These are phyloP conservation scores for Arthrobotrys iridis DNA, from an alignment of 2,329 filamentous ascomycete genomes.

Conservation along the genomic window DNA sequence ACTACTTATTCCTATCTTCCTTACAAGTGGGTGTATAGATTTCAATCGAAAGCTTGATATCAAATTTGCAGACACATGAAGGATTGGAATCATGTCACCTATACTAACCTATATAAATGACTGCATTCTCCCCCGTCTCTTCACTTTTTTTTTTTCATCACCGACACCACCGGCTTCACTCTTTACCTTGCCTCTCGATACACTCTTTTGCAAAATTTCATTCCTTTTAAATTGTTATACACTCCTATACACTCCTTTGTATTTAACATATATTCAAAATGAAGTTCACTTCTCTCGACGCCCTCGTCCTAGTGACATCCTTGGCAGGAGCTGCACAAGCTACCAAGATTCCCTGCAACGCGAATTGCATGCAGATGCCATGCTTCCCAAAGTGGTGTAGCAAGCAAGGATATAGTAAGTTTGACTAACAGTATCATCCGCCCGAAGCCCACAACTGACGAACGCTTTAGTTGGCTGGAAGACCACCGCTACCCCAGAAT, in stretches of 20 bases:
- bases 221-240: neutral
- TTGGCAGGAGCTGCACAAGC: conserved; percentile 12
- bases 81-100: neutral
- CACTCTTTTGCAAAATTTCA: no score
- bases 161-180: neutral
- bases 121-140: neutral
- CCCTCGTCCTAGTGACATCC: neutral
- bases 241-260: neutral
- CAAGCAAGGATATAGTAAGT: conserved; percentile 14
- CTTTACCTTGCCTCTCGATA: neutral
- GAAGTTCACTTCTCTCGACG: conserved; percentile 21
- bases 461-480: neutral
- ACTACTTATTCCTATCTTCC: neutral
- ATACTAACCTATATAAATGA: neutral
- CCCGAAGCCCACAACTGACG: neutral
- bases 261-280: conserved; percentile 3
- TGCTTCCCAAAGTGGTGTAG: conserved; percentile 28
- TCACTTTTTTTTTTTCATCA: neutral
- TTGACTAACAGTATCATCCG: neutral
- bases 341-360: conserved; percentile 2
- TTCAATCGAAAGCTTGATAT: no score
- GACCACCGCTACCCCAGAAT: neutral
- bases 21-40: no score
- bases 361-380: conserved; percentile 28
- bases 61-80: neutral